A percentile compares a stretch with the other conserved stretches of the same genome.
phyloP scores from a whole-genome alignment of 2,329 filamentous ascomycete genomes.

The Aurifilum marmelostoma region DNA sequence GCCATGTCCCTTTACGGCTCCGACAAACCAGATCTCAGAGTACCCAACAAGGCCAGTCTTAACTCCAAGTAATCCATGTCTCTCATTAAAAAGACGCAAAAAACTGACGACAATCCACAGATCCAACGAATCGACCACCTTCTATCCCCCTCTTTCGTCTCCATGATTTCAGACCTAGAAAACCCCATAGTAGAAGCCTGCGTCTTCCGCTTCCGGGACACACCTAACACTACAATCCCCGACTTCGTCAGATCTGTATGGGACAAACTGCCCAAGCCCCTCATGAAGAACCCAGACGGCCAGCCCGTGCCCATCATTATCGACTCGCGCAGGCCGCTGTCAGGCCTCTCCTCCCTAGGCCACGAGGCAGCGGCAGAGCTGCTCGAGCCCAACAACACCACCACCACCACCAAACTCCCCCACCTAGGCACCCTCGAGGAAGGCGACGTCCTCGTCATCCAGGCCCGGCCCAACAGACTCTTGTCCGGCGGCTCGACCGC shows the following conservation, averaged over 20 bases:
- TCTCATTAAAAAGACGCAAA: slow-evolving; percentile 17
- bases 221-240: neutral
- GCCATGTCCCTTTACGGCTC: slow-evolving; percentile 82
- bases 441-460: slow-evolving; percentile 80
- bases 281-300: slow-evolving; percentile 73
- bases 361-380: slow-evolving; percentile 67
- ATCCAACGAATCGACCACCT: slow-evolving; percentile 68
- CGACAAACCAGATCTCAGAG: slow-evolving; percentile 90
- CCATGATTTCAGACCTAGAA: slow-evolving; percentile 72
- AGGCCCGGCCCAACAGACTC: slow-evolving; percentile 70
- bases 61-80: too few species aligned
- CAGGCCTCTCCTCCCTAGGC: slow-evolving; percentile 77
- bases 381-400: slow-evolving; percentile 31
- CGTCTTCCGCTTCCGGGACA: slow-evolving; percentile 62
- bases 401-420: too few species aligned
- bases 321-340: slow-evolving; percentile 73
- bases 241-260: slow-evolving; percentile 58
- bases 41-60: slow-evolving; percentile 64
- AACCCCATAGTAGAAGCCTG: slow-evolving; percentile 76
- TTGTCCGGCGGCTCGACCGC: slow-evolving; percentile 73
- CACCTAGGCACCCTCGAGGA: slow-evolving; percentile 53
- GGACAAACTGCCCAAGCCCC: slow-evolving; percentile 61
- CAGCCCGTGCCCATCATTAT: slow-evolving; percentile 78
- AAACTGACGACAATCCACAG: slow-evolving; percentile 42
- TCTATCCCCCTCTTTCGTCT: slow-evolving; percentile 65